Evolutionary conservation across 345 rosid genomes (phyloP).

Genomic region (Brassica napus): Da-Ae NC_063447.1:3860001-3860500

Average conservation of each 20-base stretch:
- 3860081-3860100: slow-evolving; percentile 27
- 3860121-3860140: not conserved
- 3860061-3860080: slow-evolving; percentile 7
- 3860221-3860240: not conserved
- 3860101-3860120: not conserved
- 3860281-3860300: not conserved
- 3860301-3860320: not conserved
- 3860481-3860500: no score
- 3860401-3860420: no score
- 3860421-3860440: no score
- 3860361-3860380: not conserved
- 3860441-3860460: no score
- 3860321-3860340: not conserved
- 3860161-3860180: not conserved
- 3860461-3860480: no score
- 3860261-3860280: not conserved
- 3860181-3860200: not conserved
- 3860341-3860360: not conserved
- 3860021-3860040: slow-evolving; percentile 6
- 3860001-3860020: slow-evolving; percentile 28
- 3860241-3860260: not conserved
- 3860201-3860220: not conserved
- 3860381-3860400: no score
- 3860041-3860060: not conserved
- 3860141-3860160: slow-evolving; percentile 1